These are phyloP conservation scores for Pilasporangium apinafurcum DNA, from an alignment of 352 stramenopile genomes.

Conservation along the genomic window DNA sequence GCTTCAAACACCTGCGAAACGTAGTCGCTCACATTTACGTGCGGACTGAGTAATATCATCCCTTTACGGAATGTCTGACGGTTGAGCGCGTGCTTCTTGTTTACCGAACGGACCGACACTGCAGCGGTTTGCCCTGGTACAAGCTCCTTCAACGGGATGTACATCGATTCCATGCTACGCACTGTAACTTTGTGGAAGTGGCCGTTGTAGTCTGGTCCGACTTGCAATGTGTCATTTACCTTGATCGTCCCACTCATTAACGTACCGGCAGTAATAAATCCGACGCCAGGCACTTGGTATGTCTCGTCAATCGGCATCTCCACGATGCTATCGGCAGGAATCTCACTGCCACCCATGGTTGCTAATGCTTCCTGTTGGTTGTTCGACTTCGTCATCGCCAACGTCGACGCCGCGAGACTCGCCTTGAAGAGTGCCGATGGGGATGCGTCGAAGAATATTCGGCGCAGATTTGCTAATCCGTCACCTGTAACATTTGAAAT, in stretches of 20 bases:
- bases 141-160: constrained; percentile 86
- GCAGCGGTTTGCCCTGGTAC: constrained; percentile 81
- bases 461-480: constrained; percentile 73
- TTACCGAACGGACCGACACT: constrained; percentile 82
- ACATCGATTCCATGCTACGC: constrained; percentile 88
- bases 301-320: constrained; percentile 88
- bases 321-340: constrained; percentile 31
- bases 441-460: constrained; percentile 66
- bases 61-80: constrained; percentile 88
- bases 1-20: constrained; percentile 88
- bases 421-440: constrained; percentile 68
- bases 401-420: constrained; percentile 47
- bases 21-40: constrained; percentile 72
- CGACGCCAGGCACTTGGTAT: constrained; percentile 91
- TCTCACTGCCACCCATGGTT: background rate
- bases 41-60: constrained; percentile 86
- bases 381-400: constrained; percentile 52
- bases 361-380: constrained; percentile 35
- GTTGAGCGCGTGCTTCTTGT: constrained; percentile 83
- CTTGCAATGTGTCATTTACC: constrained; percentile 81
- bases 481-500: constrained; percentile 98
- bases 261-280: constrained; percentile 92
- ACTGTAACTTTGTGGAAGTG: constrained; percentile 83
- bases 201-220: constrained; percentile 88
- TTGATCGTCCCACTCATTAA: constrained; percentile 89